These are phyloP conservation scores for Cyclotella baltica DNA, from an alignment of 108 stramenopile genomes.

Conservation along the genomic window DNA sequence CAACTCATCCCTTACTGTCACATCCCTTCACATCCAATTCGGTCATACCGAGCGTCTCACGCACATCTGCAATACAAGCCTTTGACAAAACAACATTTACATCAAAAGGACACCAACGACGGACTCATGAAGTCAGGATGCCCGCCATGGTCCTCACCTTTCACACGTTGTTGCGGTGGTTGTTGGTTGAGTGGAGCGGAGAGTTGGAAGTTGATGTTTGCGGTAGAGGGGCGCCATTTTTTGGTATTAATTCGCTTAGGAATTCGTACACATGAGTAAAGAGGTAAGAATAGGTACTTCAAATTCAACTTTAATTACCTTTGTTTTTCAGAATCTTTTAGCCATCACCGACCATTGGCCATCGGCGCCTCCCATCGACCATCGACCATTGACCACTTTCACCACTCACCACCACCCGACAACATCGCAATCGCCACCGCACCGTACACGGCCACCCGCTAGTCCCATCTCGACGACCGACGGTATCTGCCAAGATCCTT, in stretches of 20 bases:
- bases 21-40: no score
- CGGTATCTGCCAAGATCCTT: not conserved
- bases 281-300: not conserved
- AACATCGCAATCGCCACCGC: not conserved
- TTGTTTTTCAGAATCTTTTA: not conserved
- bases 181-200: not conserved
- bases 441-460: not conserved
- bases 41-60: no score
- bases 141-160: no score
- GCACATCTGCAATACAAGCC: no score
- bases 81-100: not conserved
- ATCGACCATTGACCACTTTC: no score
- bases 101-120: not conserved
- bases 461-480: not conserved
- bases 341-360: not conserved
- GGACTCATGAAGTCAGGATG: no score
- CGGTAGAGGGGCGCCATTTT: not conserved
- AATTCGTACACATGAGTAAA: not conserved
- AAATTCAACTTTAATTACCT: constrained; percentile 7
- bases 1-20: no score
- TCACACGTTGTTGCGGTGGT: no score
- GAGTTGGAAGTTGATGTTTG: not conserved
- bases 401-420: no score
- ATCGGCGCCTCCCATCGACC: not conserved
- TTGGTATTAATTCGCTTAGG: not conserved